phyloP scores from a whole-genome alignment of 1,284 basidiomycete species.

The Thelephora terrestris region DNA sequence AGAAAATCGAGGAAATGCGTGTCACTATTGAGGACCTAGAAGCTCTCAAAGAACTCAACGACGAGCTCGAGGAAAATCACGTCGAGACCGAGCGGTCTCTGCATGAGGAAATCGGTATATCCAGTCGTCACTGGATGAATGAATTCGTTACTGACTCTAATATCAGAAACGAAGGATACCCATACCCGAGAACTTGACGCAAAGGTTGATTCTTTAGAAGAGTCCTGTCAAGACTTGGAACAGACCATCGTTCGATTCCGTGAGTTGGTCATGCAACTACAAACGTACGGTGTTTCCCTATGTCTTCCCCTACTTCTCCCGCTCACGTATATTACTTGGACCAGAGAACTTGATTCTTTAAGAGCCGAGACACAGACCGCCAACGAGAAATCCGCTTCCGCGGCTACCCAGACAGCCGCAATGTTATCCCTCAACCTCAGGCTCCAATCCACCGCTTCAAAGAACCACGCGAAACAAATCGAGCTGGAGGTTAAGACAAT shows the following conservation, averaged over 20 bases:
- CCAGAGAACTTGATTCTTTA: slow-evolving; percentile 74
- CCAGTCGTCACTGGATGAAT: not conserved
- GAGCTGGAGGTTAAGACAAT: slow-evolving; percentile 81
- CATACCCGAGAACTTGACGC: slow-evolving; percentile 59
- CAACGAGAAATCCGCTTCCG: slow-evolving; percentile 68
- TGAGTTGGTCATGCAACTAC: slow-evolving; percentile 77
- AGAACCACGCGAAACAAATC: slow-evolving; percentile 81
- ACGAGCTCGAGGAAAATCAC: slow-evolving; percentile 97
- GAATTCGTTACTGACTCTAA: not conserved
- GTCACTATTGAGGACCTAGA: slow-evolving; percentile 94
- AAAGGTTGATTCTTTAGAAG: slow-evolving; percentile 63
- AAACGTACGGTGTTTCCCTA: slow-evolving; percentile 41
- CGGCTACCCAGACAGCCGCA: slow-evolving; percentile 67
- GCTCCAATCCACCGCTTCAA: slow-evolving; percentile 79
- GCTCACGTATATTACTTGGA: slow-evolving; percentile 3
- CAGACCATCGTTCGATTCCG: slow-evolving; percentile 84
- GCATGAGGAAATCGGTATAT: slow-evolving; percentile 79
- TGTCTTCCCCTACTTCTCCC: not conserved
- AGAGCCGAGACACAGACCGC: slow-evolving; percentile 78
- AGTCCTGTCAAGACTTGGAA: slow-evolving; percentile 77
- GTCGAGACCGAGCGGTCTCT: slow-evolving; percentile 89
- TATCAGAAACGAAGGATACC: slow-evolving; percentile 59
- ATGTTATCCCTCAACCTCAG: slow-evolving; percentile 91
- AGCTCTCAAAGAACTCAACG: slow-evolving; percentile 89
- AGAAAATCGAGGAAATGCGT: slow-evolving; percentile 96